phyloP scores from a whole-genome alignment of 78 protist genomes.

The Protostelium mycophagum region DNA sequence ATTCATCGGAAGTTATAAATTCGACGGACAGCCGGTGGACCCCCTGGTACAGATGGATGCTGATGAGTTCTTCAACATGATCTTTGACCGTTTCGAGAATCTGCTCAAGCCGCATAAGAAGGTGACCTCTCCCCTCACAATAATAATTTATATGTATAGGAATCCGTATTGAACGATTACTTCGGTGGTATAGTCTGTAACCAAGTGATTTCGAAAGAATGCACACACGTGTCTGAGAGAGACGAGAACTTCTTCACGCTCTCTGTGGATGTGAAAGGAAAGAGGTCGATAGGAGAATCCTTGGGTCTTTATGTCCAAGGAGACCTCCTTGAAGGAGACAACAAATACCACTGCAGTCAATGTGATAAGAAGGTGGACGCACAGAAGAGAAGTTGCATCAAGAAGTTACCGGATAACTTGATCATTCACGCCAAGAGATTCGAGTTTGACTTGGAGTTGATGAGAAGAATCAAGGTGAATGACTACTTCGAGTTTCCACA shows the following conservation, averaged over 20 bases:
- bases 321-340: constrained; percentile 85
- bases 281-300: constrained; percentile 36
- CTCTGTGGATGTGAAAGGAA: constrained; percentile 56
- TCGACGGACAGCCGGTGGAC: constrained; percentile 65
- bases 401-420: constrained; percentile 58
- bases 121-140: constrained; percentile 4
- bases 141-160: background rate
- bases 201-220: constrained; percentile 61
- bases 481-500: constrained; percentile 61
- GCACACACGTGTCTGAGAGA: constrained; percentile 68
- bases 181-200: constrained; percentile 63
- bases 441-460: constrained; percentile 74
- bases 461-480: constrained; percentile 63
- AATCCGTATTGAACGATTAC: constrained; percentile 26
- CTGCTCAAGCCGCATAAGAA: constrained; percentile 36
- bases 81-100: constrained; percentile 60
- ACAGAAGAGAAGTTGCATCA: constrained; percentile 59
- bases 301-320: constrained; percentile 58
- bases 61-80: constrained; percentile 62
- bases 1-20: constrained; percentile 50
- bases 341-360: constrained; percentile 75
- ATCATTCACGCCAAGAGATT: constrained; percentile 82
- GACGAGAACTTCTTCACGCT: constrained; percentile 70
- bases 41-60: constrained; percentile 66
- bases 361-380: constrained; percentile 56